phyloP scores from a whole-genome alignment of 306 rosid genomes.

The Quercus glauca region DNA sequence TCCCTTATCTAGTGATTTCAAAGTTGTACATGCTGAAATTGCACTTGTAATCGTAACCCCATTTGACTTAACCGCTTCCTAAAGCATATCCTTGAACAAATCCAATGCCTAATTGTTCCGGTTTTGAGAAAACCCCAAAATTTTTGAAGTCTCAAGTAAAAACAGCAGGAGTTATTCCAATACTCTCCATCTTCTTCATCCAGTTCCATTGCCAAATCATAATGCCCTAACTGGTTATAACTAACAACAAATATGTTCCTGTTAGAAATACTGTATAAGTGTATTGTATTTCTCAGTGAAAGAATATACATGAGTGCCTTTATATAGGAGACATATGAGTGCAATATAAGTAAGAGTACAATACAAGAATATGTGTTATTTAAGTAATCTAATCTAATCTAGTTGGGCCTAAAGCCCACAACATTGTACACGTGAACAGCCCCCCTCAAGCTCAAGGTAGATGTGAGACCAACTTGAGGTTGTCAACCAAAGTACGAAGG shows the following conservation, averaged over 20 bases:
- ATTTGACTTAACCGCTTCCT: constrained; percentile 59
- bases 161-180: constrained; percentile 70
- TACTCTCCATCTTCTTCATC: constrained; percentile 78
- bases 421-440: too few relatives aligned
- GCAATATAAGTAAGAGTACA: too few relatives aligned
- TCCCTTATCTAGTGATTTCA: constrained; percentile 60
- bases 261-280: too few relatives aligned
- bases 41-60: constrained; percentile 67
- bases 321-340: too few relatives aligned
- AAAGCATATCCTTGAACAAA: constrained; percentile 61
- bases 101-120: constrained; percentile 55
- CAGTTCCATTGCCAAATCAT: constrained; percentile 56
- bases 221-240: constrained; percentile 62
- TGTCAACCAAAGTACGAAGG: too few relatives aligned
- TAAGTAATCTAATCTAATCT: too few relatives aligned
- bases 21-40: constrained; percentile 62
- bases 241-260: constrained; percentile 65
- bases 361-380: too few relatives aligned
- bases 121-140: constrained; percentile 80
- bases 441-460: too few relatives aligned
- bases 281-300: too few relatives aligned
- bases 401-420: too few relatives aligned
- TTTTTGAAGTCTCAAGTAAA: constrained; percentile 93
- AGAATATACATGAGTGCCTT: too few relatives aligned
- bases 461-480: too few relatives aligned